A percentile compares a stretch with the other conserved stretches of the same genome.
Conservation (phyloP, 345 rosid genomes). For the Citrus inodora region DNA sequence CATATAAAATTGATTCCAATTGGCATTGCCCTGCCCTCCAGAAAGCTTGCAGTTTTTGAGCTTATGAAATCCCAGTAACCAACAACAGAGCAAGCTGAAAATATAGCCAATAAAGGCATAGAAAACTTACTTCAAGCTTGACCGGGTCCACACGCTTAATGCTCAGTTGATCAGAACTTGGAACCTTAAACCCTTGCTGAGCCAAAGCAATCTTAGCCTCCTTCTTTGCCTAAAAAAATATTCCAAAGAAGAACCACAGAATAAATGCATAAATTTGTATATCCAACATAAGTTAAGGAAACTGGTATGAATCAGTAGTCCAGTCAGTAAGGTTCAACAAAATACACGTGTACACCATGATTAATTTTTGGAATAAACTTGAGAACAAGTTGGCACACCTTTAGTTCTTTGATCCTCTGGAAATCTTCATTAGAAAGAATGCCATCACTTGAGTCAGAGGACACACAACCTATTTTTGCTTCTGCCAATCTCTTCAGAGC, state of each 20-base stretch:
- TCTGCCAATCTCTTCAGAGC: constrained; percentile 79
- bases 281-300: not conserved
- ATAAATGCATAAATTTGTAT: not conserved
- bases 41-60: not conserved
- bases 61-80: not conserved
- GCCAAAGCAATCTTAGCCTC: constrained; percentile 62
- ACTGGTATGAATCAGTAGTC: not conserved
- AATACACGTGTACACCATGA: not conserved
- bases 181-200: constrained; percentile 79
- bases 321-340: not conserved
- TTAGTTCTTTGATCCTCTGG: constrained; percentile 72
- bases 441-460: constrained; percentile 52
- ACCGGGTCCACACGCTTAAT: constrained; percentile 82
- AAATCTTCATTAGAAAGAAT: constrained; percentile 94
- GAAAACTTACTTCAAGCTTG: constrained; percentile 73
- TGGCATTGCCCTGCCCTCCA: not conserved
- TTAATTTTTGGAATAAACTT: not conserved
- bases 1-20: not conserved
- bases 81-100: not conserved
- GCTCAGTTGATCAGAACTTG: constrained; percentile 69
- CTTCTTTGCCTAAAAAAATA: constrained; percentile 55
- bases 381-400: constrained; percentile 39
- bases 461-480: constrained; percentile 32
- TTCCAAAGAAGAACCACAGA: not conserved
- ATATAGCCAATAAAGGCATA: constrained; percentile 6